A percentile compares a stretch with the other conserved stretches of the same genome.
phyloP scores from a whole-genome alignment of 805 yeast species.

The Tetrapisispora pingtungensis region DNA sequence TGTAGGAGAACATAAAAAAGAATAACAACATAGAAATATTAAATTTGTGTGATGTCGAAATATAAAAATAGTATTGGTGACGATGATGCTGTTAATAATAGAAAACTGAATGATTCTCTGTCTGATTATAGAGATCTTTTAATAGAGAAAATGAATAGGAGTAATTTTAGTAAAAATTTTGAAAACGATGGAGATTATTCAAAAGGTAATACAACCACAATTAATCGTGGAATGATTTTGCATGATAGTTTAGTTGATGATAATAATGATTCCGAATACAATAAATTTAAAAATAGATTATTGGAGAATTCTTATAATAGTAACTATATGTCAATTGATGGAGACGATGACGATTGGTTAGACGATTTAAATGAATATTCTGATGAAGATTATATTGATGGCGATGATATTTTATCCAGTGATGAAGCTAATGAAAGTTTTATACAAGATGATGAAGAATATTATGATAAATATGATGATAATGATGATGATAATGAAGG shows the following conservation, averaged over 20 bases:
- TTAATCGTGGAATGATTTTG: slow-evolving; percentile 10
- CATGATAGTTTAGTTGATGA: slow-evolving; percentile 11
- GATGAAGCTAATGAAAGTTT: slow-evolving; percentile 15
- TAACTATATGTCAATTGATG: slow-evolving; percentile 7
- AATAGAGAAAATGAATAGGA: slow-evolving; percentile 8
- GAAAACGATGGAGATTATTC: neutral
- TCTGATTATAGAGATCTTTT: slow-evolving; percentile 7
- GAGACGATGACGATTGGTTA: slow-evolving; percentile 4
- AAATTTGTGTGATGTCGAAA: neutral
- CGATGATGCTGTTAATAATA: neutral
- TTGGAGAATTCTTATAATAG: slow-evolving; percentile 12
- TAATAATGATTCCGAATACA: slow-evolving; percentile 7
- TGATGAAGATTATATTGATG: slow-evolving; percentile 7
- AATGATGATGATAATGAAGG: slow-evolving; percentile 1
- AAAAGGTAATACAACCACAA: slow-evolving; percentile 2
- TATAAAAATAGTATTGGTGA: neutral
- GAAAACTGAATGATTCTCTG: neutral
- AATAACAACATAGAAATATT: no score
- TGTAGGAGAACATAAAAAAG: no score
- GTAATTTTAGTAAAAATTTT: slow-evolving; percentile 3
- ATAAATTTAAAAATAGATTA: slow-evolving; percentile 11
- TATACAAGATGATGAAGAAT: slow-evolving; percentile 10
- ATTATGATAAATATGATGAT: slow-evolving; percentile 1
- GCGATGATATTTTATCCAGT: slow-evolving; percentile 7
- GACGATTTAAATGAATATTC: slow-evolving; percentile 4